Percentiles rank a stretch among this genome's conserved stretches.
phyloP scores from a whole-genome alignment of 2,329 filamentous ascomycete genomes.

The Pseudogymnoascus verrucosus region DNA sequence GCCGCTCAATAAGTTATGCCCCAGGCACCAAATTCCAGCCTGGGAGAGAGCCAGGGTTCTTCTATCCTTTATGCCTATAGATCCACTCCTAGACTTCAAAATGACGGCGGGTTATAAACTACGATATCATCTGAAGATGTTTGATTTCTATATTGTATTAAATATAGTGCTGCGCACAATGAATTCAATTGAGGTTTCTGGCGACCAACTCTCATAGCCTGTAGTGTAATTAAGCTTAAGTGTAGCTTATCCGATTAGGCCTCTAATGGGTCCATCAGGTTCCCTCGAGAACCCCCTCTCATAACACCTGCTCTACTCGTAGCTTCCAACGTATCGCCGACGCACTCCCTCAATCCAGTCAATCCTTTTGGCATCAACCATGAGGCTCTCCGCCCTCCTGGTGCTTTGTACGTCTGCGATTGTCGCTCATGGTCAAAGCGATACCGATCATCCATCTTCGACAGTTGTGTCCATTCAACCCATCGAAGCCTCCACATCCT shows the following conservation, averaged over 20 bases:
- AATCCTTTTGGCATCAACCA: background rate
- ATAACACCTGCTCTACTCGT: background rate
- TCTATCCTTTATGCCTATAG: background rate
- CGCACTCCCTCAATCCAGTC: background rate
- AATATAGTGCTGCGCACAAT: background rate
- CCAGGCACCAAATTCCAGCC: slow-evolving; percentile 5
- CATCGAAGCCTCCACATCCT: slow-evolving; percentile 26
- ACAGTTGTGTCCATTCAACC: slow-evolving; percentile 24
- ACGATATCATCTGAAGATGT: background rate
- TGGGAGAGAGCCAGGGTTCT: background rate
- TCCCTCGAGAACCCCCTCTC: background rate
- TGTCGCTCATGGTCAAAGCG: background rate
- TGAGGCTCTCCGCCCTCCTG: background rate
- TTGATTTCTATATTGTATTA: background rate
- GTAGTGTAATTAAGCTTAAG: slow-evolving; percentile 7
- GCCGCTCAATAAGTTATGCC: background rate
- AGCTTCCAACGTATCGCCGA: background rate
- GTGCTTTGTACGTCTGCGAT: background rate
- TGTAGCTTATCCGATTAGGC: slow-evolving; percentile 6
- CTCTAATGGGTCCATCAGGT: background rate
- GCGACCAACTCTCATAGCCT: background rate
- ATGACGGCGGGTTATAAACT: background rate
- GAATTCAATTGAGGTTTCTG: background rate
- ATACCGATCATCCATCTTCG: background rate
- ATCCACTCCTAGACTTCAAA: background rate